Conservation (phyloP, 257 asterid species). For the Solanum gracilifrons region DNA sequence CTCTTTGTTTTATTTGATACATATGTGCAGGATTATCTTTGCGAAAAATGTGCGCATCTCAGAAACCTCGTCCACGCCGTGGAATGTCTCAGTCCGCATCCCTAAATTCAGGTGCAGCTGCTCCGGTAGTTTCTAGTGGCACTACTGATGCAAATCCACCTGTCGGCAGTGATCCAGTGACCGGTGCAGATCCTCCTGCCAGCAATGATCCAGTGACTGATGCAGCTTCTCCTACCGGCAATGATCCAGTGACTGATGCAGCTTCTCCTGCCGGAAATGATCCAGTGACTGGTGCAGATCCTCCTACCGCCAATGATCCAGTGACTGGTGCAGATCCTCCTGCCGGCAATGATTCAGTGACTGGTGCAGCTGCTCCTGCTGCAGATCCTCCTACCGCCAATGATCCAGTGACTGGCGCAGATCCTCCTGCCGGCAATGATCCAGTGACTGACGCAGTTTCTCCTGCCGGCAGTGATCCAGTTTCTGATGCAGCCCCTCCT, state of each 20-base stretch:
- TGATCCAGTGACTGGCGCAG: constrained; percentile 19
- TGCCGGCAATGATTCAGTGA: background rate
- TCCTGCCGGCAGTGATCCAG: background rate
- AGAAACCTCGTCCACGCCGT: constrained; percentile 38
- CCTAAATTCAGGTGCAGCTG: constrained; percentile 39
- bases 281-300: background rate
- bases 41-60: constrained; percentile 50
- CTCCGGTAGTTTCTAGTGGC: background rate
- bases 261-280: background rate
- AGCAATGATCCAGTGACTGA: background rate
- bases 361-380: constrained; percentile 13
- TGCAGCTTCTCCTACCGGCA: constrained; percentile 1
- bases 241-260: constrained; percentile 12
- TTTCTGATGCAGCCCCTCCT: background rate
- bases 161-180: background rate
- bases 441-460: background rate
- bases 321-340: constrained; percentile 9
- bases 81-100: constrained; percentile 30
- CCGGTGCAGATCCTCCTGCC: background rate
- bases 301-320: background rate
- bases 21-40: constrained; percentile 43
- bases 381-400: background rate
- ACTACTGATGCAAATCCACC: background rate
- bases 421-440: background rate
- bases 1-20: background rate